Percentiles rank a stretch among this genome's conserved stretches.
These are phyloP conservation scores for Earliella scabrosa DNA, from an alignment of 1,284 basidiomycete genomes.

Conservation along the genomic window DNA sequence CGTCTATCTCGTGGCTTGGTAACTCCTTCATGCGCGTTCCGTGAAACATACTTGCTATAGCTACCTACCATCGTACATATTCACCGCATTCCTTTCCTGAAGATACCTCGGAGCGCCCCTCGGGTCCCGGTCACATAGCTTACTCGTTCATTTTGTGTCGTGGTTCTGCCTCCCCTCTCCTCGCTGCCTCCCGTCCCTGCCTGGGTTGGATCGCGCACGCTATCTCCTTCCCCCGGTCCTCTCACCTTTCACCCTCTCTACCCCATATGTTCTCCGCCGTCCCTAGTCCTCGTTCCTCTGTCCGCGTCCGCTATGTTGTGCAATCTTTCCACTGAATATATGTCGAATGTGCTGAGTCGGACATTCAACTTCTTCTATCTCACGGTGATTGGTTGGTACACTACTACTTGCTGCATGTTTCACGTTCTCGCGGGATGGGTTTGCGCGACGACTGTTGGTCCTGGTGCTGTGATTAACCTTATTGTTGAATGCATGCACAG, in stretches of 20 bases:
- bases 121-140: slow-evolving; percentile 13
- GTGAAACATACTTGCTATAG: slow-evolving; percentile 7
- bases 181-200: neutral
- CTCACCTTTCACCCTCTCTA: neutral
- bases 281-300: neutral
- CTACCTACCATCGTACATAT: slow-evolving; percentile 22
- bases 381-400: neutral
- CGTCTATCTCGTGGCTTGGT: slow-evolving; percentile 11
- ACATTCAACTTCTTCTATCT: neutral
- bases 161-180: slow-evolving; percentile 5
- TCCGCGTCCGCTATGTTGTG: slow-evolving; percentile 18
- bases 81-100: slow-evolving; percentile 21
- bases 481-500: slow-evolving; percentile 3
- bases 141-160: slow-evolving; percentile 25
- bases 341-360: slow-evolving; percentile 17
- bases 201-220: neutral
- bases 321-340: slow-evolving; percentile 13
- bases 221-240: neutral
- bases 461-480: neutral
- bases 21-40: neutral
- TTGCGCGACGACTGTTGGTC: neutral
- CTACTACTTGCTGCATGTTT: neutral
- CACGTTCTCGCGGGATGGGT: neutral
- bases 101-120: slow-evolving; percentile 25
- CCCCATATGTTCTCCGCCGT: slow-evolving; percentile 1